Evolutionary conservation across 768 basidiomycete genomes (phyloP).

Genomic region (Imleria badia): DNA sequence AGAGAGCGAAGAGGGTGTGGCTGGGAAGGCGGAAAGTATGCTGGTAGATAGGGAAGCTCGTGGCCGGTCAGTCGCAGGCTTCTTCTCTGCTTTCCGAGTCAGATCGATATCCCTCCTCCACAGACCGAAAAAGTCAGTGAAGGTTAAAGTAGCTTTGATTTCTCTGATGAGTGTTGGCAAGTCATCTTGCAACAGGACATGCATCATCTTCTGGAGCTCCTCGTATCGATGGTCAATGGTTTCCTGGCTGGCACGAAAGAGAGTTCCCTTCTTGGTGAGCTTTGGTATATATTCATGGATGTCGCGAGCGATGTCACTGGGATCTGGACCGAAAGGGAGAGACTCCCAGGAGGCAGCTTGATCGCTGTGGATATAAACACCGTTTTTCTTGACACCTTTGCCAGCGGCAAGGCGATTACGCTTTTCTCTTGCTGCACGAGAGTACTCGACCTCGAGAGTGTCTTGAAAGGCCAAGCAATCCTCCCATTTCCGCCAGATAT

Average conservation of each 20-base stretch:
- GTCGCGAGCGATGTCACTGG: slow-evolving; percentile 66
- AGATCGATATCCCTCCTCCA: slow-evolving; percentile 75
- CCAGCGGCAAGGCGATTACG: slow-evolving; percentile 65
- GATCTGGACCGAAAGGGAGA: slow-evolving; percentile 80
- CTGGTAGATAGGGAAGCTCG: slow-evolving; percentile 52
- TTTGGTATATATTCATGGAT: slow-evolving; percentile 66
- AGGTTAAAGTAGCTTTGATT: slow-evolving; percentile 52
- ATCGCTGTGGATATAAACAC: slow-evolving; percentile 67
- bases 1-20: slow-evolving; percentile 25
- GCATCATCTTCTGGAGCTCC: slow-evolving; percentile 60
- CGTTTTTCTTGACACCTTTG: slow-evolving; percentile 72
- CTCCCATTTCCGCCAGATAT: slow-evolving; percentile 80
- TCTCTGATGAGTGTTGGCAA: slow-evolving; percentile 68
- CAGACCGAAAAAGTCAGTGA: slow-evolving; percentile 76
- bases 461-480: slow-evolving; percentile 80
- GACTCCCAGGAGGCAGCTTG: slow-evolving; percentile 83
- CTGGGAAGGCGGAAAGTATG: slow-evolving; percentile 56
- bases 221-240: slow-evolving; percentile 60
- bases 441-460: slow-evolving; percentile 63
- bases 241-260: slow-evolving; percentile 71
- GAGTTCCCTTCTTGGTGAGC: slow-evolving; percentile 66
- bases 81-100: slow-evolving; percentile 39
- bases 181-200: slow-evolving; percentile 56
- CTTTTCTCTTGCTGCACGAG: slow-evolving; percentile 61
- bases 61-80: slow-evolving; percentile 22